These are phyloP conservation scores for Priceomyces carsonii DNA, from an alignment of 805 yeast species.

Conservation along the genomic window DNA sequence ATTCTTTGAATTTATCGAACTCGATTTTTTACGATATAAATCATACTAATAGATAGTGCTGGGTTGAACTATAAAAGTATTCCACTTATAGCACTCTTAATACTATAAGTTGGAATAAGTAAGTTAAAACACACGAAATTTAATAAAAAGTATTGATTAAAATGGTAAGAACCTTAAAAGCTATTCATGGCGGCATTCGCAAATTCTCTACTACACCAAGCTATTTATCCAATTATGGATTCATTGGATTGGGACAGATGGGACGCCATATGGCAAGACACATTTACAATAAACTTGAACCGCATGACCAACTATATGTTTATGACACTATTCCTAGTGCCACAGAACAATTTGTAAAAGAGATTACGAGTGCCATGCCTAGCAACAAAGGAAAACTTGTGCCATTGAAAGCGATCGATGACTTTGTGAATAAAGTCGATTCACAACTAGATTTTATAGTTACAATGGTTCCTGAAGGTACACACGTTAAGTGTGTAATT, in stretches of 20 bases:
- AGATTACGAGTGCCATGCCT: conserved; percentile 23
- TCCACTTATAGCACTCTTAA: too few species aligned
- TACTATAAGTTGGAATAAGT: too few species aligned
- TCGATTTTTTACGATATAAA: too few species aligned
- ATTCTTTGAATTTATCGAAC: too few species aligned
- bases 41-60: too few species aligned
- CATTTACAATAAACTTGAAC: conserved; percentile 38
- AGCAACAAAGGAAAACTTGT: conserved; percentile 14
- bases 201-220: not conserved
- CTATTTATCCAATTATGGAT: conserved; percentile 39
- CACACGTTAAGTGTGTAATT: conserved; percentile 45
- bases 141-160: too few species aligned
- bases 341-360: conserved; percentile 21
- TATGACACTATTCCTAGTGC: conserved; percentile 39
- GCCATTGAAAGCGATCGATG: conserved; percentile 19
- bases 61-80: too few species aligned
- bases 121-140: too few species aligned
- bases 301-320: conserved; percentile 42
- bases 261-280: conserved; percentile 58
- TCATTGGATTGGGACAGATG: conserved; percentile 60
- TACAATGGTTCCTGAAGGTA: conserved; percentile 58
- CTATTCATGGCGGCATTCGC: not conserved
- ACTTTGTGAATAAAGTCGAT: conserved; percentile 31
- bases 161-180: conserved; percentile 1
- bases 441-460: conserved; percentile 41